These are phyloP conservation scores for Lyophyllum semitale DNA, from an alignment of 768 basidiomycete genomes.

Conservation along the genomic window DNA sequence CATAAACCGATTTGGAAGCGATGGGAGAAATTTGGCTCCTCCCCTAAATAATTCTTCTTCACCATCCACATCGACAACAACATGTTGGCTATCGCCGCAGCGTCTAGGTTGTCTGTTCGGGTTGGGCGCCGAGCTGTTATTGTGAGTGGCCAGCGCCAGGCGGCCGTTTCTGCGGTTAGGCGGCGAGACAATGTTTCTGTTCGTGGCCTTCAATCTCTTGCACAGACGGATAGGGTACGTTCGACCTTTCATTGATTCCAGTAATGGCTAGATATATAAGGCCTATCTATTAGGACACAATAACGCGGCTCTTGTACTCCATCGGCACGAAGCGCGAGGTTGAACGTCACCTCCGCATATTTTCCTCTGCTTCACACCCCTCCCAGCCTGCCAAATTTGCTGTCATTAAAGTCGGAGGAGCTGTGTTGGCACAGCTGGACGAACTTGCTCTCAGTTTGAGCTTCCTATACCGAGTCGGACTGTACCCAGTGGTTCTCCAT, in stretches of 20 bases:
- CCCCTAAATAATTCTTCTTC: no score
- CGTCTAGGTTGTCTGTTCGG: conserved; percentile 35
- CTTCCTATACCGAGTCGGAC: conserved; percentile 94
- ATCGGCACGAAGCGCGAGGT: conserved; percentile 97
- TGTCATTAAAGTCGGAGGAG: conserved; percentile 98
- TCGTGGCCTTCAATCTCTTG: conserved; percentile 58
- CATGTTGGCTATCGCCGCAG: conserved; percentile 38
- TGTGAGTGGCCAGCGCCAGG: conserved; percentile 51
- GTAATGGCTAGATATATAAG: neutral
- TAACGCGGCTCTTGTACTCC: conserved; percentile 94
- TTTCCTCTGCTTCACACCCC: conserved; percentile 89
- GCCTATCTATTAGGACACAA: conserved; percentile 73
- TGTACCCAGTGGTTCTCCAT: conserved; percentile 97
- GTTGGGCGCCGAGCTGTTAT: conserved; percentile 48
- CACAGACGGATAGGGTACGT: conserved; percentile 76
- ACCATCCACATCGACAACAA: conserved; percentile 15
- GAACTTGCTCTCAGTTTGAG: conserved; percentile 94
- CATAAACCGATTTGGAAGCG: conserved; percentile 22
- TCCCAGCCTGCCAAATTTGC: conserved; percentile 93
- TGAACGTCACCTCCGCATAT: conserved; percentile 97
- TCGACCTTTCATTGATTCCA: neutral
- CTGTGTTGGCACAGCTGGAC: conserved; percentile 88
- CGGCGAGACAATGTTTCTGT: conserved; percentile 32
- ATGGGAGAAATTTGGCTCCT: conserved; percentile 21
- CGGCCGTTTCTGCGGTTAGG: conserved; percentile 42